phyloP scores from a whole-genome alignment of 2,329 filamentous ascomycete genomes.

The Neofusicoccum laricinum region DNA sequence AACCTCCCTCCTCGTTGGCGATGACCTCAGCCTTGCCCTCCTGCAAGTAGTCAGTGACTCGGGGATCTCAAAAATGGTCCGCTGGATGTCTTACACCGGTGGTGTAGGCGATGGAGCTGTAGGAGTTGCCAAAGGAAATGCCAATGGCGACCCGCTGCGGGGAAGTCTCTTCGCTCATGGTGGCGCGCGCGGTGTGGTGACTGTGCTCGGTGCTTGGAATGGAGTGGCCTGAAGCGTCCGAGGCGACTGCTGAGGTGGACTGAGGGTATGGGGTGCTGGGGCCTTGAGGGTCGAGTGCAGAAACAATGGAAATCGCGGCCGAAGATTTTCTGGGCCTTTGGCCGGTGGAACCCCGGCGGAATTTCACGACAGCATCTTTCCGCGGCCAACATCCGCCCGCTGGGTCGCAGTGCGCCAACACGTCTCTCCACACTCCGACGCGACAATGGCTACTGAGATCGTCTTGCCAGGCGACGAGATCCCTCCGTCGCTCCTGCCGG shows the following conservation, averaged over 20 bases:
- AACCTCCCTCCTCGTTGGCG: conserved; percentile 96
- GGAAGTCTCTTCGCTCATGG: conserved; percentile 52
- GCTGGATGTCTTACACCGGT: conserved; percentile 47
- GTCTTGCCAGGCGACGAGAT: conserved; percentile 82
- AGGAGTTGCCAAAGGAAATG: conserved; percentile 96
- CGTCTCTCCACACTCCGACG: background rate
- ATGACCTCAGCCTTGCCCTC: conserved; percentile 97
- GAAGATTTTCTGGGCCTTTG: conserved; percentile 5
- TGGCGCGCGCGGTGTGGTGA: conserved; percentile 13
- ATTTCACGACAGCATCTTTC: background rate
- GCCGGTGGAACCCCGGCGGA: conserved; percentile 7
- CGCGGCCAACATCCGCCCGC: background rate
- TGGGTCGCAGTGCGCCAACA: background rate
- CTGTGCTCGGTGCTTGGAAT: background rate
- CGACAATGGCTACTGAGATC: conserved; percentile 58
- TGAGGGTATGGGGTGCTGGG: background rate
- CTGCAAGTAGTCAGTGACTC: conserved; percentile 30
- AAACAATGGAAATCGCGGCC: background rate
- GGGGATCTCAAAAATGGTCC: conserved; percentile 21
- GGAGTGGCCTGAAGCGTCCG: background rate
- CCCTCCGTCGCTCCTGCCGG: conserved; percentile 63
- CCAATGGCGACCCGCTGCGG: conserved; percentile 73
- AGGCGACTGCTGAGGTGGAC: background rate
- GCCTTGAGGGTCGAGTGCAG: background rate
- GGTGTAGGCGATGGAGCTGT: conserved; percentile 94